Percentiles rank a stretch among this genome's conserved stretches.
These are phyloP conservation scores for Laguncularia racemosa DNA, from an alignment of 345 rosid species.

Conservation along the genomic window DNA sequence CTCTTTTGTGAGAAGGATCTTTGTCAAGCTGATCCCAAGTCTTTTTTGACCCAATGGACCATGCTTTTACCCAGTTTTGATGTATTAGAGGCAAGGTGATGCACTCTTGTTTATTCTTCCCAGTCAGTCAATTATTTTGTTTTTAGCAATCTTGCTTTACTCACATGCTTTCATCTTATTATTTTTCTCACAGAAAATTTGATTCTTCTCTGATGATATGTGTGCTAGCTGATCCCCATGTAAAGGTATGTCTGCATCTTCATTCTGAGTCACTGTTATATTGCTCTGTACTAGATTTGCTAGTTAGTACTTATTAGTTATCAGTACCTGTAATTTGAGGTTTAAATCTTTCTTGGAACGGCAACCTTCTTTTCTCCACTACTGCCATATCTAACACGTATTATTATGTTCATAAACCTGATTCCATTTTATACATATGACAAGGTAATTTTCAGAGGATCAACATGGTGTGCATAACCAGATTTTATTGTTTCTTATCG, in stretches of 20 bases:
- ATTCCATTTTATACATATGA: no score
- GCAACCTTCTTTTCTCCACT: no score
- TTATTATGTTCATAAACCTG: no score
- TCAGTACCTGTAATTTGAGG: no score
- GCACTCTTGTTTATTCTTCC: slow-evolving; percentile 6
- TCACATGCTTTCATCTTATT: slow-evolving; percentile 12
- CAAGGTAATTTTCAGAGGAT: no score
- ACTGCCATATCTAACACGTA: no score
- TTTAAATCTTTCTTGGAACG: no score
- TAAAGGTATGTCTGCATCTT: slow-evolving; percentile 47
- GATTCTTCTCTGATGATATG: slow-evolving; percentile 83
- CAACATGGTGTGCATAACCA: no score
- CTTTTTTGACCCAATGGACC: slow-evolving; percentile 81
- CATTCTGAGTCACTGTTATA: neutral
- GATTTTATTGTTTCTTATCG: slow-evolving; percentile 6
- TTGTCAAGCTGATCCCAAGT: slow-evolving; percentile 83
- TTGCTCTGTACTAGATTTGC: neutral
- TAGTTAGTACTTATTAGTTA: no score
- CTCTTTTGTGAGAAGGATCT: slow-evolving; percentile 51
- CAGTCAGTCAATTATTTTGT: slow-evolving; percentile 2
- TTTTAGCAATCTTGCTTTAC: slow-evolving; percentile 5
- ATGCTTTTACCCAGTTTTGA: slow-evolving; percentile 80
- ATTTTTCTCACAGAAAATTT: slow-evolving; percentile 47
- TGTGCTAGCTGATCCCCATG: slow-evolving; percentile 76
- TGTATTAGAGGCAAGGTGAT: slow-evolving; percentile 67